Conservation (phyloP, 768 basidiomycete species). For the Leccinum subgranulosum region DNA sequence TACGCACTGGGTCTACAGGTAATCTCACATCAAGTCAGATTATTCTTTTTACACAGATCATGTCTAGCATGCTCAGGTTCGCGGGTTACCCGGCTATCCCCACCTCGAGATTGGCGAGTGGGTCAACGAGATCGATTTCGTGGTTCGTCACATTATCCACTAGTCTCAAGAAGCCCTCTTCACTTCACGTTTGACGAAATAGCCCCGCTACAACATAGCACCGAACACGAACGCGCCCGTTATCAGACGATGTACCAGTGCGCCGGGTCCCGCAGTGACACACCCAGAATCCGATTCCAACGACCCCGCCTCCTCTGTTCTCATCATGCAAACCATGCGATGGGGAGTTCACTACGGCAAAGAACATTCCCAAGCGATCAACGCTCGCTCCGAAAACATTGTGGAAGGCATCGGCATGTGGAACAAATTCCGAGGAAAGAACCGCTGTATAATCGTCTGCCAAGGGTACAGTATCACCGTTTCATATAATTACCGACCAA, state of each 20-base stretch:
- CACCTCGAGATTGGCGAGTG: constrained; percentile 51
- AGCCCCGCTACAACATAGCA: constrained; percentile 76
- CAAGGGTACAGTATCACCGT: constrained; percentile 52
- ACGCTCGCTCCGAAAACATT: constrained; percentile 84
- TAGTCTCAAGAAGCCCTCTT: not conserved
- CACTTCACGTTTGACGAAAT: not conserved
- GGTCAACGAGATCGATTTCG: constrained; percentile 56
- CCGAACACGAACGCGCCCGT: constrained; percentile 80
- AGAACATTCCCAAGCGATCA: constrained; percentile 77
- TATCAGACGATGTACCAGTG: constrained; percentile 43
- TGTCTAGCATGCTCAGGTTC: constrained; percentile 25
- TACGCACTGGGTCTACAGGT: constrained; percentile 54
- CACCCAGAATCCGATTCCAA: not conserved
- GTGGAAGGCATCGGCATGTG: constrained; percentile 78
- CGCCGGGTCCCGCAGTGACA: not conserved
- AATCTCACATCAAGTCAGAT: not conserved
- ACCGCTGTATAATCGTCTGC: constrained; percentile 82
- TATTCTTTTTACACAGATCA: not conserved
- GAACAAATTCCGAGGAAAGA: constrained; percentile 75
- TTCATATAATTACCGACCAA: not conserved
- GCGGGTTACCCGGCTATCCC: constrained; percentile 39
- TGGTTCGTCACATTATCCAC: constrained; percentile 32
- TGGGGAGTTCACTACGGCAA: constrained; percentile 85
- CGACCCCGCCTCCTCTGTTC: constrained; percentile 15
- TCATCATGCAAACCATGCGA: constrained; percentile 77